Base-by-base conservation (phyloP, 305 asterid genomes). In the Solanum aculeatissimum region DNA sequence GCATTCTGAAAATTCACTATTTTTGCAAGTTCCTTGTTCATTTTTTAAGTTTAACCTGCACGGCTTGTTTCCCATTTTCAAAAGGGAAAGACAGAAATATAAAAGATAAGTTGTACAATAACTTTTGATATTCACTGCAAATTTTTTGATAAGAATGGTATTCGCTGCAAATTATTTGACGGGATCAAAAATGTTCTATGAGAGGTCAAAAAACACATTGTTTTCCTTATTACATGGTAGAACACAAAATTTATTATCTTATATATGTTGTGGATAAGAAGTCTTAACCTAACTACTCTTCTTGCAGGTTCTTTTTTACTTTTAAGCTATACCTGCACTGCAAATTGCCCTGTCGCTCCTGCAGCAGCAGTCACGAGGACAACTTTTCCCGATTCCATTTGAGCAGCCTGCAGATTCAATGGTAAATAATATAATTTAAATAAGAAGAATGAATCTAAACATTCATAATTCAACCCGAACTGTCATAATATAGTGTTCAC, bases 321-420 rank as follows among this genome's bases (percentile, higher is more conserved):
- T 77, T 51, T 51, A 77, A 16, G 75, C 74, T 84, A 65, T 91
- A 96, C 99, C 99, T 96, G 99, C 86, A 96, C 99, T 19, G 99
- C 98, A 90, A 96, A 96, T 90, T 96, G 99, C 85, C 98, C 99
- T 54, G 99, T 96, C 57, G 98, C 99, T 85, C 99, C 99, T 77
- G 99, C 99, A 87, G 99, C 99, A 74, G 99, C 99, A 84, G 98
- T 96, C 87, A 96, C 98, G 35, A 96, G 97, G 85, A 96, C 98
- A 66, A 92, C 87, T 91, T 94, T 94, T 81, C 98, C 98, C 0
- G 95, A 92, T 72, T 88, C 98, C 97, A 94, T 91, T 86, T 88
- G 98, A 88, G 96, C 99, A 74, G 96, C 96, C 99, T 96, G 82
- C 29, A 88, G 81, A 75, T 86, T 53, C 87, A 85, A 86, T 62